Evolutionary conservation across 768 basidiomycete species (phyloP), one percentile per base, ranked within the genome.

Genomic region (Mycena crocata): DNA sequence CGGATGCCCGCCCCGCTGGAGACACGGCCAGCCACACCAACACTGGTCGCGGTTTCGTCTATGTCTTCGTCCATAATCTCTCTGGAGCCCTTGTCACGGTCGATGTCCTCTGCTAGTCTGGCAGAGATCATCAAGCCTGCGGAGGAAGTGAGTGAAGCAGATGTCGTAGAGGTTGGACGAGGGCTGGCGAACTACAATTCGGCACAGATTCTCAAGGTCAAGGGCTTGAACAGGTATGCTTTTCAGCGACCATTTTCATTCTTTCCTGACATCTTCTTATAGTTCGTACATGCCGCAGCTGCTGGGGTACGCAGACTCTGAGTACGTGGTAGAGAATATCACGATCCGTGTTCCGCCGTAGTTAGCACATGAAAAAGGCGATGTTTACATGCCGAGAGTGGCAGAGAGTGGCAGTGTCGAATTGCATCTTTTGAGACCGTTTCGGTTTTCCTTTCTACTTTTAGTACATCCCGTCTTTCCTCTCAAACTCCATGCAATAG

Each of bases 111-210:
- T 4, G 76, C 79, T 48, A 75, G 74, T 67, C 62, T 71, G 24
- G 63, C 30, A 19, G 70, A 67, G 12, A n/a, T 42, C 46, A 59
- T 57, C 21, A 73, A 74, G 2, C 73, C 73, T 32, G 75, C 69
- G 32, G 80, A 71, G 35, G 82, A 85, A 45, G 78, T 81, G 52
- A 82, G 42, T 78, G 88, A 77, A 78, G 83, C 59, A 80, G 93
- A 97, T 71, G 83, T 94, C 30, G 81, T 93, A 45, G 97, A 98
- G 77, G 94, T 99, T 39, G 98, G 97, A 0, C 87, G 97, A 40
- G 98, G 98, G 1, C 82, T 98, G 57, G 95, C 95, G 17, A 98
- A 96, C 80, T 99, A 98, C 77, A 98, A 98, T 75, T 96, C 93
- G 50, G 90, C 89, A 44, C 96, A 99, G 79, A 96, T 99, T 67